Conservation (phyloP, 2,329 filamentous ascomycete species). For the Phoma sp. region DNA sequence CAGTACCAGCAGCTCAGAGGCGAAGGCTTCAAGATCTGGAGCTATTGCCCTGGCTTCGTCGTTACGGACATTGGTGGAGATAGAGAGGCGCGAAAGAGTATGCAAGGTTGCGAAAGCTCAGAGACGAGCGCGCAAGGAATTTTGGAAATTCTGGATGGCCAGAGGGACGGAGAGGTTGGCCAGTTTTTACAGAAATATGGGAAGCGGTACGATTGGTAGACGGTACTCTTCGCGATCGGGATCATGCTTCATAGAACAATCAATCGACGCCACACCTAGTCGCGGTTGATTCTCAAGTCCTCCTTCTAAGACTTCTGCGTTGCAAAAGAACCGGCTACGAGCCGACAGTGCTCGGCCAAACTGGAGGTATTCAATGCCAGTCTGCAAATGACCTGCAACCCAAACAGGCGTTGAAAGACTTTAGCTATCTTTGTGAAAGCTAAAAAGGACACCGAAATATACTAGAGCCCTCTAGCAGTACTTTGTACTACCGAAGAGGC, state of each 20-base stretch:
- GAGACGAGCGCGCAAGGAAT: constrained; percentile 44
- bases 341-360: no score
- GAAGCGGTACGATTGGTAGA: constrained; percentile 30
- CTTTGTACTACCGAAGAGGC: no score
- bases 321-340: no score
- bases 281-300: not conserved
- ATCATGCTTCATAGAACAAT: no score
- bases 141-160: constrained; percentile 38
- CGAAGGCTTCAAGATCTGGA: constrained; percentile 36
- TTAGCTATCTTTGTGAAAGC: no score
- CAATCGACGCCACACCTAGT: not conserved
- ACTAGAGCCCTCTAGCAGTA: no score
- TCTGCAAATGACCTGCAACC: no score
- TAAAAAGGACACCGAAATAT: no score
- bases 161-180: constrained; percentile 38
- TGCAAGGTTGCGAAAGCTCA: constrained; percentile 31
- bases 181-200: constrained; percentile 35
- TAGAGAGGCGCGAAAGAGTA: constrained; percentile 23
- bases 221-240: no score
- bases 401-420: no score
- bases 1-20: constrained; percentile 49
- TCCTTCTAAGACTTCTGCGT: not conserved
- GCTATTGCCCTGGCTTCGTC: constrained; percentile 42
- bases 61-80: constrained; percentile 34
- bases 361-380: no score